Base-by-base conservation (phyloP, 176 grass and related monocot genomes). In the Triticum urartu region DNA sequence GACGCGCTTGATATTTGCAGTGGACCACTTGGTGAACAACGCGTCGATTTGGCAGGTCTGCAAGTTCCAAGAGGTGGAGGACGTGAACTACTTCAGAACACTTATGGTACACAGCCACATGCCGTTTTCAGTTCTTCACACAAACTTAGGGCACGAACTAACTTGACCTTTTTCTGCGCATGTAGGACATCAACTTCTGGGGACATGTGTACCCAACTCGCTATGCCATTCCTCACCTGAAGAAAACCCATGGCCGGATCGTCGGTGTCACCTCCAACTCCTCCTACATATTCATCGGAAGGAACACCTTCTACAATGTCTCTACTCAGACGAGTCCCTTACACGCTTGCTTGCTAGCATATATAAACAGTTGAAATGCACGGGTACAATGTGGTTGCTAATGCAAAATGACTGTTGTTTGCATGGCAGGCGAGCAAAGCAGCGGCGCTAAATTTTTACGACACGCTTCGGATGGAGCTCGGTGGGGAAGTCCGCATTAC, bases 271-370 rank as follows among this genome's bases (percentile, higher is more conserved):
- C 93, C 71, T 92, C 93, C 7, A 77, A 83, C 77, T 87, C 90
- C 0, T 77, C 72, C 17, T 95, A 86, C 86, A 95, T 79, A 43
- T 90, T 88, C 71, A 72, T 90, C 24, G 78, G 83, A 64, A 91
- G 92, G 78, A 92, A 92, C 58, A 89, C 72, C 52, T 92, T 94
- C 67, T 97, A 94, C 92, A 97, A 88, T 81, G 95, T 97, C 52
- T 42, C 67, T n/a, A 64, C 17, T 11, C 8, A 2, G 18, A 58
- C 2, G 9, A 89, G 34, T 43, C 48, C 18, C 20, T 72, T 40
- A 9, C 35, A 1, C 11, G 5, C 2, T 72, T n/a, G 69, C 2
- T 72, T 6, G 69, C 21, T 42, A 70, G 9, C 67, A 65, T 40
- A 39, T 39, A 39, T 13, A 26, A 28, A 66, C 5, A 66, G 3